phyloP scores from a whole-genome alignment of 202 grass and related monocot genomes.

The Zoysia matrella region DNA sequence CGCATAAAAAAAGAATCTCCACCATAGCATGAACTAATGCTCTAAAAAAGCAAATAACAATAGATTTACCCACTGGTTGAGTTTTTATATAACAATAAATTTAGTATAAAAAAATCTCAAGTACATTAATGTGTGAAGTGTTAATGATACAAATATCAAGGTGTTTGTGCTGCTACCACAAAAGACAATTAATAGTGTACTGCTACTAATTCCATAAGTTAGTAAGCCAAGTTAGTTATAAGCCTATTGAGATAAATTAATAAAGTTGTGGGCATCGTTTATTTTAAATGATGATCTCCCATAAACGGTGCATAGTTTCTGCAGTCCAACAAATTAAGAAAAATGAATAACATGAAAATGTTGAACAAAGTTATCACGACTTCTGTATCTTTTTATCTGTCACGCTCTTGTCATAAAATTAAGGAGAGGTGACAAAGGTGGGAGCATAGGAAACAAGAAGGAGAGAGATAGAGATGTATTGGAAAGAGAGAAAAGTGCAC shows the following conservation, averaged over 20 bases:
- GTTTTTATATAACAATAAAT: constrained; percentile 17
- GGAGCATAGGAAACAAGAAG: no score
- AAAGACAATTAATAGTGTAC: not conserved
- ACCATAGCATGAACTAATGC: constrained; percentile 97
- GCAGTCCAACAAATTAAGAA: constrained; percentile 20
- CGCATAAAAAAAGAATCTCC: constrained; percentile 97
- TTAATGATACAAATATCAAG: constrained; percentile 19
- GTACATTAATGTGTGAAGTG: constrained; percentile 18
- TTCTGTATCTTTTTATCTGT: no score
- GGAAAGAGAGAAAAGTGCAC: no score
- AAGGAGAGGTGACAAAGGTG: no score
- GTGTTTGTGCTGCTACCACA: constrained; percentile 8
- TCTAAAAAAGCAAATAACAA: constrained; percentile 44
- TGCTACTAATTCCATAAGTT: not conserved
- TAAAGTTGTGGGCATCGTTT: not conserved
- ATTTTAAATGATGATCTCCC: constrained; percentile 15
- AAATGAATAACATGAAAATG: not conserved
- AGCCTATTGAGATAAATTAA: constrained; percentile 6
- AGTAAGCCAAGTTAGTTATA: constrained; percentile 15
- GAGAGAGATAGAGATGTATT: no score
- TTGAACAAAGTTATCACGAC: constrained; percentile 24
- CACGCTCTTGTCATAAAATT: no score
- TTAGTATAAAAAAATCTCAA: constrained; percentile 49
- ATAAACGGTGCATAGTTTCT: constrained; percentile 9
- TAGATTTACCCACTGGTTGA: no score